These are phyloP conservation scores for Albugo candida DNA, from an alignment of 352 stramenopile species.

Conservation along the genomic window DNA sequence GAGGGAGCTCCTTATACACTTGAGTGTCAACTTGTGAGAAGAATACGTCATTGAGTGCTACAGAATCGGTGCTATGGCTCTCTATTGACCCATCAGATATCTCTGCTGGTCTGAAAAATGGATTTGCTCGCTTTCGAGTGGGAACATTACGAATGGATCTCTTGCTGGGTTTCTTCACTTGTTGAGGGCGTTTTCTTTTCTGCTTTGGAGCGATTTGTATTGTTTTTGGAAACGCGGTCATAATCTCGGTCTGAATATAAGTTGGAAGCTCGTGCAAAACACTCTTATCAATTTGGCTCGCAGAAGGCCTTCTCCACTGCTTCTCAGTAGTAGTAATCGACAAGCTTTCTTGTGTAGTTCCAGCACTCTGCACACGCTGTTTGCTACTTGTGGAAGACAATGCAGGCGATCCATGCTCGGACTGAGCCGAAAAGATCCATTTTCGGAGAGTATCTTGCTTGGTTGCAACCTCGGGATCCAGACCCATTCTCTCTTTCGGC, in stretches of 20 bases:
- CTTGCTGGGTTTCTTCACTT: constrained; percentile 3
- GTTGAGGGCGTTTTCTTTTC: constrained; percentile 16
- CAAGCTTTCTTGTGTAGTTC: no score
- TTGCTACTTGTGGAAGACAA: no score
- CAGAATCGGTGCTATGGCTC: no score
- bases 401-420: no score
- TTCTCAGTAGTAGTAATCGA: no score
- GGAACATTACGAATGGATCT: background rate
- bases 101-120: no score
- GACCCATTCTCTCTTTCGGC: background rate
- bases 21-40: constrained; percentile 65
- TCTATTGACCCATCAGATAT: no score
- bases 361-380: no score
- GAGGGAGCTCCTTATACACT: constrained; percentile 50
- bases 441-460: constrained; percentile 2
- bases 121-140: no score
- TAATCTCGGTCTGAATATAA: constrained; percentile 32
- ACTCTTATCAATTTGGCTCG: constrained; percentile 33
- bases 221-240: constrained; percentile 14
- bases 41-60: constrained; percentile 35
- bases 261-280: constrained; percentile 38
- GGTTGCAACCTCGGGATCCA: constrained; percentile 1
- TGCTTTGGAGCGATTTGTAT: constrained; percentile 9
- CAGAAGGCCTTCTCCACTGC: no score
- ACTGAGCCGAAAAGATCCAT: background rate